Base-by-base conservation (phyloP, 2,329 filamentous ascomycete species). In the Fusarium zealandicum region DNA sequence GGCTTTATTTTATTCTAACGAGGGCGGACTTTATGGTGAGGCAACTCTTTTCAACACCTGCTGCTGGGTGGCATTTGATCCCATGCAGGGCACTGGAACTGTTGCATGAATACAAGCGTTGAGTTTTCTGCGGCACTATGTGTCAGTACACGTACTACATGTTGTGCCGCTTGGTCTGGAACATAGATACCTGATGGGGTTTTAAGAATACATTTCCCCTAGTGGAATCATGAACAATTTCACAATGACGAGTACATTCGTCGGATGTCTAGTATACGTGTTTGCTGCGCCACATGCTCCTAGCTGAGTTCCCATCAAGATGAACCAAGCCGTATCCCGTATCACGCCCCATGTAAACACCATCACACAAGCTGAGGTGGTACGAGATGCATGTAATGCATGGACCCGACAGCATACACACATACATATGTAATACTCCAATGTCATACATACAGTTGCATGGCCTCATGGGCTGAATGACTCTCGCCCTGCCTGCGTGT, bases 61-160 rank as follows among this genome's bases (percentile, higher is more conserved):
- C 59, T 64, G 58, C 65, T 54, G 57, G 18, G 55, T 65, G 47
- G 63, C 51, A 43, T 57, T 57, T 55, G 53, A 50, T 64, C 57
- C 54, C 54, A 59, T 61, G 60, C 60, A 63, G 63, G 59, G 48
- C 57, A 64, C 67, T 39, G 65, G 43, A 64, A 59, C 54, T 57
- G 64, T 57, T 61, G 61, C 65, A 65, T 56, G 51, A 41, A 48
- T 59, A 59, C 40, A 44, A 67, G 51, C 63, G 62, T 55, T 62
- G 65, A 67, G 64, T 68, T 68, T 57, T 63, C 54, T 57, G 45
- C 59, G 57, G 45, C 54, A 56, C 37, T 55, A 46, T 56, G 52
- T 61, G 51, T 55, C 40, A 37, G 46, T 43, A 41, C 16, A 27
- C 36, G 36, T 27, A 47, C 51, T 46, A 40, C 51, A 46, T 54